A percentile compares a stretch with the other conserved stretches of the same genome.
Evolutionary conservation across 176 grass and related monocot species (phyloP).

Genomic region (Puya raimondii): DNA sequence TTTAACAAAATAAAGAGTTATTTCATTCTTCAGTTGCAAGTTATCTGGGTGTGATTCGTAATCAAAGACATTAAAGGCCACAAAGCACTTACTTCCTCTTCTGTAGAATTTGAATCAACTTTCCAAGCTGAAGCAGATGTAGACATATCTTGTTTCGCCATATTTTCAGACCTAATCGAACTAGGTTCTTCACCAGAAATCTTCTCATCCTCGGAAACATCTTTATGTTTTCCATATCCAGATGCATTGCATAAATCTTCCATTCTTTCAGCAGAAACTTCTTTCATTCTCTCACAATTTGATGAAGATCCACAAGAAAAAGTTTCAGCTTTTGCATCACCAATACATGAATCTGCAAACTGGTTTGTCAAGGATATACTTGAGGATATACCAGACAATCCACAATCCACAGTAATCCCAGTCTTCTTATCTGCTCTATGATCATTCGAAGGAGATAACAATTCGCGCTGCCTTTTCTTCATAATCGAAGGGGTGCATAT

Average conservation of each 20-base stretch:
- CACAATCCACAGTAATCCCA: not conserved
- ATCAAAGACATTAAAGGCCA: not conserved
- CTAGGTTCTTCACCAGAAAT: too few species aligned
- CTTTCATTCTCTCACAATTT: conserved; percentile 10
- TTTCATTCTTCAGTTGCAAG: not conserved
- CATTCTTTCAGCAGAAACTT: conserved; percentile 23
- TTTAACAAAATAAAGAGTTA: not conserved
- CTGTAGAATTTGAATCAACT: not conserved
- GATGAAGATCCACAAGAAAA: conserved; percentile 2
- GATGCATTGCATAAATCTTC: conserved; percentile 13
- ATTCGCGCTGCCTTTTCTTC: conserved; percentile 73
- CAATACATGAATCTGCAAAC: too few species aligned
- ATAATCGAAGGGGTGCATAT: conserved; percentile 65
- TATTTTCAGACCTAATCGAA: too few species aligned
- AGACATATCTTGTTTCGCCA: too few species aligned
- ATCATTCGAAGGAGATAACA: conserved; percentile 46
- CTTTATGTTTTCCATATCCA: conserved; percentile 19
- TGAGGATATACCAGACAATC: too few species aligned
- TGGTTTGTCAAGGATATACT: too few species aligned
- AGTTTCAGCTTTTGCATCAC: conserved; percentile 17
- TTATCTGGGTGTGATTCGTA: not conserved
- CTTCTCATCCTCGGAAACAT: too few species aligned
- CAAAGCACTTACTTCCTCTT: conserved; percentile 28
- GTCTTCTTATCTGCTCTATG: conserved; percentile 30
- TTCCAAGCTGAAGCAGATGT: too few species aligned